Evolutionary conservation across 495 filamentous ascomycete genomes (phyloP).

Genomic region (Aspergillus sclerotioniger): DNA sequence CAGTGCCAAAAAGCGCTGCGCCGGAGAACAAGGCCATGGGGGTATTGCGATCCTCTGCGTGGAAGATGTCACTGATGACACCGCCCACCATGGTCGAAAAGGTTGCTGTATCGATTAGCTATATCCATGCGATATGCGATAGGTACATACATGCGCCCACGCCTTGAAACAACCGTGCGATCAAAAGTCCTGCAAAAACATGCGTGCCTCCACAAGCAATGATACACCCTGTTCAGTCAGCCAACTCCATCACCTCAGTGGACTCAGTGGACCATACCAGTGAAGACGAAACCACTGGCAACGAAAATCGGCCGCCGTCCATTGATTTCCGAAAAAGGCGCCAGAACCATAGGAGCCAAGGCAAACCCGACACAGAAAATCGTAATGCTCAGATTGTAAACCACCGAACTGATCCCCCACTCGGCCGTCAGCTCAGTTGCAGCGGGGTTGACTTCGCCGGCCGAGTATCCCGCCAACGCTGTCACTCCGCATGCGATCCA

Average conservation of each 20-base stretch:
- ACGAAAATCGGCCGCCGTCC: conserved; percentile 81
- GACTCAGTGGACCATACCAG: too few species aligned
- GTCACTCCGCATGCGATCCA: conserved; percentile 74
- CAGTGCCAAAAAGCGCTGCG: conserved; percentile 75
- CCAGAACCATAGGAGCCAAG: conserved; percentile 83
- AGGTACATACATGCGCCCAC: conserved; percentile 54
- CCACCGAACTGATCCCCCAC: conserved; percentile 61
- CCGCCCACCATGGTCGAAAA: conserved; percentile 94
- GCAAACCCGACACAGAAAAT: conserved; percentile 82
- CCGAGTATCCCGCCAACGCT: conserved; percentile 73
- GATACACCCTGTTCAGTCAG: conserved; percentile 53
- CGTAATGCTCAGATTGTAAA: conserved; percentile 75
- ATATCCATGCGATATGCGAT: too few species aligned
- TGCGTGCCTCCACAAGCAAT: conserved; percentile 74
- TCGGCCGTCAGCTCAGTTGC: conserved; percentile 58
- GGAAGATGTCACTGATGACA: conserved; percentile 86
- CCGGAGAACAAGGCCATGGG: conserved; percentile 88
- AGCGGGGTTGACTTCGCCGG: conserved; percentile 75
- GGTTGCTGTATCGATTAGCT: conserved; percentile 39
- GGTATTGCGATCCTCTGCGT: conserved; percentile 73
- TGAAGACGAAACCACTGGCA: conserved; percentile 66
- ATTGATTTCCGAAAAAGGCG: conserved; percentile 86
- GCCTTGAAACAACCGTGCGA: conserved; percentile 75
- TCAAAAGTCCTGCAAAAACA: conserved; percentile 68
- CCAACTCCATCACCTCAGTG: not conserved